phyloP scores from a whole-genome alignment of 2,329 filamentous ascomycete genomes.

The Penicillium sclerotiorum region DNA sequence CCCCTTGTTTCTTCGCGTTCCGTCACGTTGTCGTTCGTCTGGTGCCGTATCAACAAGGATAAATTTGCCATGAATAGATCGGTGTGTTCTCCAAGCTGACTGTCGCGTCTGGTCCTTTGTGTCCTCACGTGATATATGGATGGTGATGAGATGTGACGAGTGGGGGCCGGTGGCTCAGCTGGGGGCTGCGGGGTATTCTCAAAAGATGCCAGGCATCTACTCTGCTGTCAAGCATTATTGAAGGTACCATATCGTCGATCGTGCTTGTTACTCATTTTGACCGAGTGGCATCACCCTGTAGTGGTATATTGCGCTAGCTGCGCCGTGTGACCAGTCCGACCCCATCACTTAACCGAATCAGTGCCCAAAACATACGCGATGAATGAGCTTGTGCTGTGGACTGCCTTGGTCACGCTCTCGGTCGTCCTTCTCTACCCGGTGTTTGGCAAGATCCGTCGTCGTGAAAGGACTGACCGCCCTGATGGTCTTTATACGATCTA shows the following conservation, averaged over 20 bases:
- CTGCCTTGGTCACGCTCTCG: neutral
- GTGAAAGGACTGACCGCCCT: constrained; percentile 1
- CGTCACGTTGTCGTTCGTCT: neutral
- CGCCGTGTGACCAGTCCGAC: neutral
- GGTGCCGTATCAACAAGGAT: neutral
- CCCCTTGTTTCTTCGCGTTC: neutral
- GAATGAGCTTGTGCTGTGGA: neutral
- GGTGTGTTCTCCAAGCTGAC: neutral
- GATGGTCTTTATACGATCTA: neutral
- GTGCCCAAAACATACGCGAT: neutral
- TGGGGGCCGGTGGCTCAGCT: neutral
- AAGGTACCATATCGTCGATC: neutral
- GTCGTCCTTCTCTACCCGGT: neutral
- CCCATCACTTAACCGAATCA: neutral
- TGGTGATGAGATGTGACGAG: neutral
- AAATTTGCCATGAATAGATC: neutral
- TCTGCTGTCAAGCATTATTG: neutral
- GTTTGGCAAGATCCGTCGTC: constrained; percentile 1
- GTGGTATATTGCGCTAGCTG: neutral
- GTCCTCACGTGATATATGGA: neutral
- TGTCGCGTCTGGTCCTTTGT: neutral
- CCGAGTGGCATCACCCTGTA: neutral
- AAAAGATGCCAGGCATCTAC: neutral
- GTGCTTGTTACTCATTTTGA: neutral
- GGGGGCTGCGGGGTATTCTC: neutral